These are phyloP conservation scores for Microcos paniculata DNA, from an alignment of 345 rosid species.

Conservation along the genomic window DNA sequence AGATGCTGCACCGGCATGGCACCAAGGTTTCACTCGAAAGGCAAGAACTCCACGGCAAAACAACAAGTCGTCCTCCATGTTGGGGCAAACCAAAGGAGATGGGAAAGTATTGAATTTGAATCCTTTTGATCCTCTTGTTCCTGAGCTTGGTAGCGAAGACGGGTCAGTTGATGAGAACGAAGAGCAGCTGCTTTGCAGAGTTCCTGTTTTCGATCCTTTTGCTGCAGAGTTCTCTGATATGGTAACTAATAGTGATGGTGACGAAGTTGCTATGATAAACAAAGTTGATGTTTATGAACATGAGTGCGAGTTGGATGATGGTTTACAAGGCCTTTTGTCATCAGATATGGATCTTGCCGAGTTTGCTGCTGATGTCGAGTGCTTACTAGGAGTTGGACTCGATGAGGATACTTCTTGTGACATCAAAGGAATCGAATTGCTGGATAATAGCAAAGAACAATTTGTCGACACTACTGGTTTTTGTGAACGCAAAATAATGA, in stretches of 20 bases:
- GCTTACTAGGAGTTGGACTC: conserved; percentile 30
- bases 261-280: conserved; percentile 1
- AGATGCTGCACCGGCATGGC: conserved; percentile 41
- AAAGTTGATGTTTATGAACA: conserved; percentile 21
- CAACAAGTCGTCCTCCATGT: conserved; percentile 3
- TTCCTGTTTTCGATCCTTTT: conserved; percentile 52
- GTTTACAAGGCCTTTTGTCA: conserved; percentile 32
- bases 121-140: conserved; percentile 40
- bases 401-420: conserved; percentile 29
- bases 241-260: background rate
- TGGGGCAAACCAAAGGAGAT: conserved; percentile 3
- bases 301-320: conserved; percentile 30
- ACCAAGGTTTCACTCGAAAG: conserved; percentile 50
- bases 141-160: conserved; percentile 48
- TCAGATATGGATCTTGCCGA: conserved; percentile 50
- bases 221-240: conserved; percentile 21
- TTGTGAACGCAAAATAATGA: conserved; percentile 11
- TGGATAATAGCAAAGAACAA: conserved; percentile 24
- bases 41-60: conserved; percentile 51
- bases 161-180: conserved; percentile 37
- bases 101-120: conserved; percentile 13
- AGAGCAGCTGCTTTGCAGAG: conserved; percentile 40
- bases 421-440: conserved; percentile 17
- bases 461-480: background rate
- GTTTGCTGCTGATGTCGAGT: conserved; percentile 53